Percentiles rank a stretch among this genome's conserved stretches.
Evolutionary conservation across 257 asterid genomes (phyloP).

Genomic region (Jacaranda mimosifolia): DNA sequence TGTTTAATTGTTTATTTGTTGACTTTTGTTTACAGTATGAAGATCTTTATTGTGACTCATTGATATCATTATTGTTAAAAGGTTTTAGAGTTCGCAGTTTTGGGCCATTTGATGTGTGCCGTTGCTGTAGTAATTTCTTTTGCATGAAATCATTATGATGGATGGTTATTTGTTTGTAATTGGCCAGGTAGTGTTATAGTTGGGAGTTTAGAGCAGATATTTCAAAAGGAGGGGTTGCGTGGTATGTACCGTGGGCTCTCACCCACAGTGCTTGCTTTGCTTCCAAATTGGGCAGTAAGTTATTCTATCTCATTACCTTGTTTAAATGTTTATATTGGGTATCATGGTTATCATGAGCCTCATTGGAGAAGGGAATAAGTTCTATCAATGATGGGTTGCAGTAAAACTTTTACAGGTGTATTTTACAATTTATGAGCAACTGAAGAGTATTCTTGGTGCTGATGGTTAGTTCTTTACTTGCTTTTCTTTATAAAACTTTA

Average conservation of each 20-base stretch:
- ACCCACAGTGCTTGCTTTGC: slow-evolving; percentile 84
- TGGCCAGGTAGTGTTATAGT: slow-evolving; percentile 81
- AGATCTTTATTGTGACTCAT: neutral
- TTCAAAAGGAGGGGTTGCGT: slow-evolving; percentile 85
- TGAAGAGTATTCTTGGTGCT: slow-evolving; percentile 69
- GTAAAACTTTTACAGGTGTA: slow-evolving; percentile 65
- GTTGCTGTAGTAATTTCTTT: slow-evolving; percentile 8
- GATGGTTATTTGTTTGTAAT: slow-evolving; percentile 37
- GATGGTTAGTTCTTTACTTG: slow-evolving; percentile 65
- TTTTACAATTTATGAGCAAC: slow-evolving; percentile 87
- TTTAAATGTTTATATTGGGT: neutral
- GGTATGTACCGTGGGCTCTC: slow-evolving; percentile 96
- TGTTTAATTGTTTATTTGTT: neutral
- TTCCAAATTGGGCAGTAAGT: slow-evolving; percentile 96
- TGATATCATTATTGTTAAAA: neutral
- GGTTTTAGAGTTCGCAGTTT: neutral
- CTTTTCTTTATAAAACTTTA: slow-evolving; percentile 18
- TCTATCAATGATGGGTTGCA: slow-evolving; percentile 21
- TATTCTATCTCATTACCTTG: slow-evolving; percentile 20
- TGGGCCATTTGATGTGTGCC: neutral
- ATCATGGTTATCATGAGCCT: neutral
- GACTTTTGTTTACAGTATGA: neutral
- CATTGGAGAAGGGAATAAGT: slow-evolving; percentile 12
- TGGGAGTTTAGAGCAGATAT: slow-evolving; percentile 80
- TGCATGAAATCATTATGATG: slow-evolving; percentile 13